Percentiles rank a stretch among this genome's conserved stretches.
Conservation (phyloP, 2,329 filamentous ascomycete species). For the Aspergillus hiratsukae region DNA sequence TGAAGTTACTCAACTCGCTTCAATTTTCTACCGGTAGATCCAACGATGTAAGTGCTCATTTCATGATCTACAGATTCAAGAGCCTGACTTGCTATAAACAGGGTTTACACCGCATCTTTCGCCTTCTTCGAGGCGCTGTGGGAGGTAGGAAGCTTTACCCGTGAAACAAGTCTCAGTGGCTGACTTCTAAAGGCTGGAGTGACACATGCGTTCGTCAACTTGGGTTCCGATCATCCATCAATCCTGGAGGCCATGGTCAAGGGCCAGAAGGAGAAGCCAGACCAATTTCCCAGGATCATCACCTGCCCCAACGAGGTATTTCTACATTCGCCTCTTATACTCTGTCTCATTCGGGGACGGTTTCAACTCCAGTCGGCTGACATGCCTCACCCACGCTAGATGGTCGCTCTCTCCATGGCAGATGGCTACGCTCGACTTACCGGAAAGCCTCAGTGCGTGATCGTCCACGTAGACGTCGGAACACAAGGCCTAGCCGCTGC, state of each 20-base stretch:
- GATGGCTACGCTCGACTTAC: conserved; percentile 73
- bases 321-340: conserved; percentile 4
- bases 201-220: conserved; percentile 50
- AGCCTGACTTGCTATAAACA: conserved; percentile 3
- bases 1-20: not conserved
- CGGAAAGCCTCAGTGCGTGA: conserved; percentile 68
- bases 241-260: conserved; percentile 79
- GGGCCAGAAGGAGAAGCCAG: conserved; percentile 62
- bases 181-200: conserved; percentile 41
- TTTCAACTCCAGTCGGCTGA: conserved; percentile 6
- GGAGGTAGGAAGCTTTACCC: conserved; percentile 44
- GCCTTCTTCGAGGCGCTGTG: conserved; percentile 74
- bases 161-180: not conserved
- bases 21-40: not conserved
- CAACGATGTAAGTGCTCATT: conserved; percentile 2
- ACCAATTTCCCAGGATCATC: conserved; percentile 66
- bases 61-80: no score
- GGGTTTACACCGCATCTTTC: conserved; percentile 65
- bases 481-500: conserved; percentile 74
- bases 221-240: conserved; percentile 61
- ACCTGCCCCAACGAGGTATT: conserved; percentile 74
- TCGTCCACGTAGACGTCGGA: conserved; percentile 77
- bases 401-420: conserved; percentile 81
- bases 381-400: conserved; percentile 44
- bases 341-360: not conserved